A percentile compares a stretch with the other conserved stretches of the same genome.
phyloP scores from a whole-genome alignment of 1,284 basidiomycete species.

The Trametes polyzona region DNA sequence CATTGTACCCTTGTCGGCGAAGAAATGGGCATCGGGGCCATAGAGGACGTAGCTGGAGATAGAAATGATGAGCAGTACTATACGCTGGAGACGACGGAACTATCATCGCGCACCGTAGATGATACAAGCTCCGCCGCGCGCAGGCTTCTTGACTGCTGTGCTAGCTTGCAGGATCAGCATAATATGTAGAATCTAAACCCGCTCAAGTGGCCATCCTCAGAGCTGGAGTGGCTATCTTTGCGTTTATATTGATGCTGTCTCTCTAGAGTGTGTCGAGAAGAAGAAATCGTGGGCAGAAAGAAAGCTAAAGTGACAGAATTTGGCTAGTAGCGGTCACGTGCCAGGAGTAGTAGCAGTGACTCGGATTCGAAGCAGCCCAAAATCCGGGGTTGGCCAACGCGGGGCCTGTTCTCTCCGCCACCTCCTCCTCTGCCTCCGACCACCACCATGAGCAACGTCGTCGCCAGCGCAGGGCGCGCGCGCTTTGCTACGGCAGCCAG shows the following conservation, averaged over 20 bases:
- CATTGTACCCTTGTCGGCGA: too few species aligned
- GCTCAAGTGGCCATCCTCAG: neutral
- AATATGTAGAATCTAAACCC: too few species aligned
- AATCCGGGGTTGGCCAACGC: conserved; percentile 11
- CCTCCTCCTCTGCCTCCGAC: neutral
- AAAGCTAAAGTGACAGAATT: neutral
- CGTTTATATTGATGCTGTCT: neutral
- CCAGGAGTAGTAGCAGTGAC: conserved; percentile 11
- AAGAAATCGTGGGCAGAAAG: too few species aligned
- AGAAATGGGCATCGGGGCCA: too few species aligned
- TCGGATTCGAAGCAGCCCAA: conserved; percentile 9
- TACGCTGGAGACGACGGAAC: too few species aligned
- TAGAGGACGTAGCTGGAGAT: too few species aligned
- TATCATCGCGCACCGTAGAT: too few species aligned
- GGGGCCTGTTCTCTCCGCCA: conserved; percentile 15
- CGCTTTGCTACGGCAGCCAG: conserved; percentile 11
- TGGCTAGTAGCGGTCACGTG: conserved; percentile 17
- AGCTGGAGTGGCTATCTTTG: neutral
- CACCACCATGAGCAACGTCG: conserved; percentile 14
- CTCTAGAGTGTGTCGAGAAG: neutral
- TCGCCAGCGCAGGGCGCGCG: conserved; percentile 15
- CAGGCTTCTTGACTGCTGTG: too few species aligned
- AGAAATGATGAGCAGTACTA: too few species aligned
- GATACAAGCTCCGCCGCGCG: too few species aligned
- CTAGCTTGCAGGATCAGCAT: too few species aligned